Conservation (phyloP, 2,329 filamentous ascomycete species). For the Sodiomyces alkalinus region DNA sequence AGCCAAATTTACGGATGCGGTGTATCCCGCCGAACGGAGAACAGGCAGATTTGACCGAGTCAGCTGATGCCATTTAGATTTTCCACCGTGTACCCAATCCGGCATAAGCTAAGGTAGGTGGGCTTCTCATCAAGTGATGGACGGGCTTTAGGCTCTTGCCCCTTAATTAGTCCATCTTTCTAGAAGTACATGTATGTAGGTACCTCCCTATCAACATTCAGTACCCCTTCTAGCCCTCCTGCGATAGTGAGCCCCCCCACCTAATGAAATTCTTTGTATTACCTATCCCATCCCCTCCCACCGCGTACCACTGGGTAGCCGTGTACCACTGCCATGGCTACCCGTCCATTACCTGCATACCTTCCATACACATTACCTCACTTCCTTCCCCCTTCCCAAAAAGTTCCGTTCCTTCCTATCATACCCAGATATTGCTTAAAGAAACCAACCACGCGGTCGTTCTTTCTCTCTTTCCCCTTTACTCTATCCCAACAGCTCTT, state of each 20-base stretch:
- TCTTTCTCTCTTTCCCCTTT: neutral
- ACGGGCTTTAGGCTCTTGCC: too few relatives aligned
- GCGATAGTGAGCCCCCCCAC: neutral
- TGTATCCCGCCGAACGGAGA: too few relatives aligned
- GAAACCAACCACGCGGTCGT: neutral
- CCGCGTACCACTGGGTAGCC: too few relatives aligned
- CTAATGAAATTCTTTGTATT: constrained; percentile 4
- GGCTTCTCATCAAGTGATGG: too few relatives aligned
- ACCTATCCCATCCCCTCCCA: neutral
- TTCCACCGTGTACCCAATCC: too few relatives aligned
- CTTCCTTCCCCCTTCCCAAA: neutral
- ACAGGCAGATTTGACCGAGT: too few relatives aligned
- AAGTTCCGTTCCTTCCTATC: neutral
- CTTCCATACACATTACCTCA: neutral
- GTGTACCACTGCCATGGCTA: neutral
- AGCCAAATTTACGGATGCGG: too few relatives aligned
- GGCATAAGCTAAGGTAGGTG: too few relatives aligned
- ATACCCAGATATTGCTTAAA: neutral
- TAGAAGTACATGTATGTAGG: too few relatives aligned
- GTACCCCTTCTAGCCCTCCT: neutral
- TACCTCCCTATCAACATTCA: neutral
- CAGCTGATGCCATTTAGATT: too few relatives aligned
- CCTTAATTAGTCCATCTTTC: too few relatives aligned
- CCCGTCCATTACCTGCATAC: neutral
- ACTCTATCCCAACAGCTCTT: too few relatives aligned